Conservation (phyloP, 306 rosid species). For the Prunus armeniaca region DNA sequence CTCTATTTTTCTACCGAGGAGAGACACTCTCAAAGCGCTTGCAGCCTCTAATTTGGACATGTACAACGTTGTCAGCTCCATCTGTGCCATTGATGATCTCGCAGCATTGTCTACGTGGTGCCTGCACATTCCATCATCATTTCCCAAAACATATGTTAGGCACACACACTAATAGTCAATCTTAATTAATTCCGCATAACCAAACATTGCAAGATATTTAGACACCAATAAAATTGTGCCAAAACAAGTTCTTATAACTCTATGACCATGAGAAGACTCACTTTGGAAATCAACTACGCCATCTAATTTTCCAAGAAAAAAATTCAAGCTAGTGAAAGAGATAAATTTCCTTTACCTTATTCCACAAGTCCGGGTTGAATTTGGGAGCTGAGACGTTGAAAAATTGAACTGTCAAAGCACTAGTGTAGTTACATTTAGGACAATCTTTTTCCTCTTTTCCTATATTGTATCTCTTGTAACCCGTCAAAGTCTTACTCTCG, state of each 20-base stretch:
- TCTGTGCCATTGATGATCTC: conserved; percentile 31
- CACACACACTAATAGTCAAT: neutral
- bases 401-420: conserved; percentile 23
- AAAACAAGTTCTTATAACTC: neutral
- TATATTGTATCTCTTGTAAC: conserved; percentile 16
- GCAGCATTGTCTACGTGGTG: conserved; percentile 87
- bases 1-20: conserved; percentile 22
- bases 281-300: no score
- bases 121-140: conserved; percentile 38
- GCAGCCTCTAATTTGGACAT: conserved; percentile 49
- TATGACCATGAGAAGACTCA: neutral
- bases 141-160: neutral
- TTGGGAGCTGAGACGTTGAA: conserved; percentile 45
- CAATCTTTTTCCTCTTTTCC: conserved; percentile 22
- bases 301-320: neutral
- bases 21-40: conserved; percentile 51
- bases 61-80: neutral
- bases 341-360: conserved; percentile 33
- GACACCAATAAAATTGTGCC: neutral
- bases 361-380: conserved; percentile 41
- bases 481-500: conserved; percentile 21
- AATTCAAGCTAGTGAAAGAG: neutral
- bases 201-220: neutral
- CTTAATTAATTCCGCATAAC: neutral
- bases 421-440: neutral